Percentiles rank a stretch among this genome's conserved stretches.
These are phyloP conservation scores for Phoma sp. DNA, from an alignment of 2,329 filamentous ascomycete genomes.

Conservation along the genomic window DNA sequence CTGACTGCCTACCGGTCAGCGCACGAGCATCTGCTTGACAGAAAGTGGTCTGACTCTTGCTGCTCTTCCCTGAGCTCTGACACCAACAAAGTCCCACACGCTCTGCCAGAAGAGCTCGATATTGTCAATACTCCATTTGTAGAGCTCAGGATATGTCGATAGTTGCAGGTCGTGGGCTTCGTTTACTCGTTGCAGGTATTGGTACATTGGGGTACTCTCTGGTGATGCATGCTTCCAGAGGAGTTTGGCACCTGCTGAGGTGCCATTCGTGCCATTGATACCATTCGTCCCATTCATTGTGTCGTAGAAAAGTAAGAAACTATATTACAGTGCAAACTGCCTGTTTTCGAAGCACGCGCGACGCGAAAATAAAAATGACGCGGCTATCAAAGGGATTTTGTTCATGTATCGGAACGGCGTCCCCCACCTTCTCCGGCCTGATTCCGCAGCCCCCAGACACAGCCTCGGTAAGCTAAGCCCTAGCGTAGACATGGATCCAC, in stretches of 20 bases:
- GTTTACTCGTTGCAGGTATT: slow-evolving; percentile 73
- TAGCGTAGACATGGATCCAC: neutral
- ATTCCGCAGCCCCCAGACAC: neutral
- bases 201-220: slow-evolving; percentile 71
- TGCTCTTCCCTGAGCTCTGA: slow-evolving; percentile 71
- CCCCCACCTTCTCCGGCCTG: slow-evolving; percentile 1
- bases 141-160: slow-evolving; percentile 73
- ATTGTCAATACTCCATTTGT: slow-evolving; percentile 83
- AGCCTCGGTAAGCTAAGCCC: neutral
- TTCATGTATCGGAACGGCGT: neutral
- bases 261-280: slow-evolving; percentile 21
- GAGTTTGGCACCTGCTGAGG: slow-evolving; percentile 25
- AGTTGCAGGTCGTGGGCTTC: slow-evolving; percentile 68
- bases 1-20: slow-evolving; percentile 60
- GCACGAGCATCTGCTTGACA: neutral
- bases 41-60: slow-evolving; percentile 58
- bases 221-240: slow-evolving; percentile 76
- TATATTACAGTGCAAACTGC: neutral
- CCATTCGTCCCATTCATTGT: slow-evolving; percentile 21
- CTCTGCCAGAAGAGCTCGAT: slow-evolving; percentile 82
- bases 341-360: neutral
- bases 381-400: slow-evolving; percentile 17
- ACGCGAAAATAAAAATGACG: neutral
- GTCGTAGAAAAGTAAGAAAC: neutral
- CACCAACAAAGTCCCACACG: slow-evolving; percentile 81